A percentile compares a stretch with the other conserved stretches of the same genome.
Conservation (phyloP, 176 grass and related monocot species). For the Canna indica region DNA sequence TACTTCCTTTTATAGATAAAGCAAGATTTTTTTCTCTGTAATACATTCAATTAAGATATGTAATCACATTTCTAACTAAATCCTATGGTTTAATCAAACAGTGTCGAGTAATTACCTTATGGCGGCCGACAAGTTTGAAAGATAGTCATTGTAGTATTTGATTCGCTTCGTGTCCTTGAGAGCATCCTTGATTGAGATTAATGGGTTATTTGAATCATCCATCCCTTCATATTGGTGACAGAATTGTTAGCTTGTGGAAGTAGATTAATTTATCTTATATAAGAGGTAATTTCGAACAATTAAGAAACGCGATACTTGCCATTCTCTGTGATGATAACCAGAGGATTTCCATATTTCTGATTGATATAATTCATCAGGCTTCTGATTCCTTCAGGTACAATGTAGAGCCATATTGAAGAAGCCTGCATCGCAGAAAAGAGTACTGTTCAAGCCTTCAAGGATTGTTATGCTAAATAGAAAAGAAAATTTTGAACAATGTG, state of each 20-base stretch:
- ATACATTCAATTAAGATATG: too few relatives aligned
- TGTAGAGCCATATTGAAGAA: conserved; percentile 77
- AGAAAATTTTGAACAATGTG: too few relatives aligned
- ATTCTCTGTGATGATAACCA: conserved; percentile 84
- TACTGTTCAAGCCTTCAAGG: neutral
- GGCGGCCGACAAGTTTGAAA: conserved; percentile 51
- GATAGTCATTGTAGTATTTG: conserved; percentile 73
- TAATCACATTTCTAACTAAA: too few relatives aligned
- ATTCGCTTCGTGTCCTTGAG: conserved; percentile 80
- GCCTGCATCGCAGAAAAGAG: conserved; percentile 29
- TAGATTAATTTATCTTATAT: neutral
- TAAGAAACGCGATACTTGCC: conserved; percentile 24
- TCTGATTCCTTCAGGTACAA: conserved; percentile 72
- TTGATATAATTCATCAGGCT: conserved; percentile 93
- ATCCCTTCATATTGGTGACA: conserved; percentile 1
- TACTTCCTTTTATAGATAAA: too few relatives aligned
- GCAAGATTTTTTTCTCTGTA: too few relatives aligned
- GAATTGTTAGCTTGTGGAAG: neutral
- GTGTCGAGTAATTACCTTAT: conserved; percentile 36
- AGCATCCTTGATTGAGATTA: conserved; percentile 54
- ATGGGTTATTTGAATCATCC: conserved; percentile 54
- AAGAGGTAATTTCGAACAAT: neutral
- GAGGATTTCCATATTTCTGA: conserved; percentile 60
- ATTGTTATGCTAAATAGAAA: neutral
- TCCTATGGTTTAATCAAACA: neutral